Percentiles rank a stretch among this genome's conserved stretches.
Evolutionary conservation across 164 flowering plant species (phyloP).

Genomic region (Kingdonia uniflora): DNA sequence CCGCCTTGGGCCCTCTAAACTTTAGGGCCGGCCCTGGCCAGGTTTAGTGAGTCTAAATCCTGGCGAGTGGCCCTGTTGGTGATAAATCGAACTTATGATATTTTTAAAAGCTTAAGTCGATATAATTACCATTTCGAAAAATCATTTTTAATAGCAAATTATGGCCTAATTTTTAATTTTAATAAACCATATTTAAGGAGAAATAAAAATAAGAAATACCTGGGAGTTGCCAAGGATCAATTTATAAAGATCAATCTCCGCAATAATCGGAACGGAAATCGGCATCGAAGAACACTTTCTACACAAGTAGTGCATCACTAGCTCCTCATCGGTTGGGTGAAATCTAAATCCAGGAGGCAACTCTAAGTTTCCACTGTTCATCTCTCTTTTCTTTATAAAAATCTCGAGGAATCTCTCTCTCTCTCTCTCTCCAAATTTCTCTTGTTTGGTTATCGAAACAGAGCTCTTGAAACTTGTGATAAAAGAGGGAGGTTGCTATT

Average conservation of each 20-base stretch:
- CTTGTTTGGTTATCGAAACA: conserved; percentile 23
- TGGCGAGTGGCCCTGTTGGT: too few relatives aligned
- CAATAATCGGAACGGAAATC: conserved; percentile 56
- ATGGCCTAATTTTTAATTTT: background rate
- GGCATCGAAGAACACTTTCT: conserved; percentile 51
- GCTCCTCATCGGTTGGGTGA: conserved; percentile 72
- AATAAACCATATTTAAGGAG: background rate
- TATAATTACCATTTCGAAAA: too few relatives aligned
- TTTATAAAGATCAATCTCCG: conserved; percentile 70
- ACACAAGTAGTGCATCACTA: conserved; percentile 53
- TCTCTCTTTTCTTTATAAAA: too few relatives aligned
- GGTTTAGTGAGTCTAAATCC: too few relatives aligned
- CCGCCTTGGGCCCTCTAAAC: too few relatives aligned
- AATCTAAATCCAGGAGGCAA: conserved; percentile 61
- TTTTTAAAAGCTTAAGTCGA: too few relatives aligned
- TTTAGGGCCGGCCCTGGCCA: too few relatives aligned
- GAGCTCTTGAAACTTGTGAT: conserved; percentile 49
- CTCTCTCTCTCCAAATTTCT: too few relatives aligned
- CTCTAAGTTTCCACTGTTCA: conserved; percentile 25
- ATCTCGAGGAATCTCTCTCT: too few relatives aligned
- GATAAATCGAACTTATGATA: too few relatives aligned
- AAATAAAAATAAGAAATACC: conserved; percentile 5
- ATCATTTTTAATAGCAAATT: too few relatives aligned
- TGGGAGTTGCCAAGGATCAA: conserved; percentile 59
- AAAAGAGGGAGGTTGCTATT: conserved; percentile 21